Evolutionary conservation across 73 alveolate species (phyloP).

Genomic region (Diophrys sp.): DNA sequence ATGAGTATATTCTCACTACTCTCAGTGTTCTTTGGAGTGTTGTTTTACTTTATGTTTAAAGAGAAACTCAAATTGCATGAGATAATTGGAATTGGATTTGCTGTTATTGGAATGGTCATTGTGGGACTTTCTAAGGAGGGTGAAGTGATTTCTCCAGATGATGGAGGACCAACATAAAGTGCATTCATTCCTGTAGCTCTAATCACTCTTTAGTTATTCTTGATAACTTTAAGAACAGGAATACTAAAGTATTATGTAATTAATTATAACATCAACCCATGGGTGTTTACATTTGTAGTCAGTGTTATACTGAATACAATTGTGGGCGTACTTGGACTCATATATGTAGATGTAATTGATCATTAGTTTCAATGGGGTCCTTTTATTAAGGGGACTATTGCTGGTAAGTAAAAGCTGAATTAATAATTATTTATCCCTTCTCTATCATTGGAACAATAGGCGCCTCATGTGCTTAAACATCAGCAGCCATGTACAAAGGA

Average conservation of each 20-base stretch:
- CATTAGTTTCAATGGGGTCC: too few species aligned
- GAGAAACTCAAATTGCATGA: slow-evolving; percentile 4
- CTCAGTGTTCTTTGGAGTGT: background rate
- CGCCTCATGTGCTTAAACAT: background rate
- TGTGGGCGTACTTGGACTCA: background rate
- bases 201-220: background rate
- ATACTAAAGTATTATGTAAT: background rate
- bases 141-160: background rate
- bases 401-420: background rate
- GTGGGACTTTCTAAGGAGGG: slow-evolving; percentile 1
- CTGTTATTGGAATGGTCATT: background rate
- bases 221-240: background rate
- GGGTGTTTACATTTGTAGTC: background rate
- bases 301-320: background rate
- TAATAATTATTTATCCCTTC: background rate
- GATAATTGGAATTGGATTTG: background rate
- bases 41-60: background rate
- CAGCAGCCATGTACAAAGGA: background rate
- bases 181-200: slow-evolving; percentile 2
- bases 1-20: background rate
- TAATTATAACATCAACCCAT: background rate
- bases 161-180: background rate
- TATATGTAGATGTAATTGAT: too few species aligned
- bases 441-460: background rate
- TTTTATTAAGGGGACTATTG: background rate